Percentiles rank a stretch among this genome's conserved stretches.
Evolutionary conservation across 257 asterid genomes (phyloP).

Genomic region (Anisodus acutangulus): DNA sequence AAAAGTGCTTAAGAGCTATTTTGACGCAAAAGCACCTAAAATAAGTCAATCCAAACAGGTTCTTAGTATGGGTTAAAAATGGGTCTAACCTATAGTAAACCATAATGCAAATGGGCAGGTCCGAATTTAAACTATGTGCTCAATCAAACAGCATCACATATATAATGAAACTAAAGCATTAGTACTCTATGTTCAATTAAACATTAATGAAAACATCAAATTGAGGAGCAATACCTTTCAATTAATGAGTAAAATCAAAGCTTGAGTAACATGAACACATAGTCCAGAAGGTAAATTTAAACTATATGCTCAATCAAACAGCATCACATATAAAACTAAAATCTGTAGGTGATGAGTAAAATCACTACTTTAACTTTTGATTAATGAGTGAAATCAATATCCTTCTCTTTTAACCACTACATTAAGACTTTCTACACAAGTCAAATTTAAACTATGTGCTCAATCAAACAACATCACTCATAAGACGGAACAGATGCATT

Average conservation of each 20-base stretch:
- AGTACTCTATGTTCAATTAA: too few species aligned
- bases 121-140: background rate
- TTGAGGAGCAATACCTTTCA: constrained; percentile 6
- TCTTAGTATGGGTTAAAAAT: too few species aligned
- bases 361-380: too few species aligned
- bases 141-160: constrained; percentile 12
- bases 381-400: too few species aligned
- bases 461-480: background rate
- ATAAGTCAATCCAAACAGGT: too few species aligned
- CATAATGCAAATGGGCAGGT: background rate
- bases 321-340: too few species aligned
- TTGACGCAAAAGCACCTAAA: too few species aligned
- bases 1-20: too few species aligned
- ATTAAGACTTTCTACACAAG: background rate
- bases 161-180: background rate
- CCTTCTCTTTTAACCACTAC: background rate
- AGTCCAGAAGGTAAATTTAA: constrained; percentile 60
- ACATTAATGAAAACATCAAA: too few species aligned
- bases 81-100: too few species aligned
- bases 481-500: background rate
- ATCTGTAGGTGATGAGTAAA: too few species aligned
- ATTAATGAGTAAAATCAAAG: constrained; percentile 74
- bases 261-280: constrained; percentile 69
- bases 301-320: too few species aligned
- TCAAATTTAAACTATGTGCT: background rate